A percentile compares a stretch with the other conserved stretches of the same genome.
Evolutionary conservation across 1,284 basidiomycete genomes (phyloP).

Genomic region (Marasmius tenuissimus): DNA sequence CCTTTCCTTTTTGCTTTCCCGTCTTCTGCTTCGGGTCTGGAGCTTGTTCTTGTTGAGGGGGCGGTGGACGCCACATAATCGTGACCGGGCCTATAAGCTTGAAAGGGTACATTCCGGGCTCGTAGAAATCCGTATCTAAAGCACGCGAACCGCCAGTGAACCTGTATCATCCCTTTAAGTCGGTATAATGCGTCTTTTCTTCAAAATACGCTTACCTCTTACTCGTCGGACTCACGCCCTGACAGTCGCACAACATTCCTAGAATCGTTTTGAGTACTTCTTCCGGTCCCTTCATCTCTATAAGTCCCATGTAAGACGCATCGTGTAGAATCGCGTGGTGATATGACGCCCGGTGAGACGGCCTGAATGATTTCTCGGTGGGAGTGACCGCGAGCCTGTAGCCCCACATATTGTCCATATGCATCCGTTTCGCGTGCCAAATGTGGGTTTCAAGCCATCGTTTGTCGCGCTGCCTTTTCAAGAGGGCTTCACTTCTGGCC

Average conservation of each 20-base stretch:
- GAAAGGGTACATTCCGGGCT: conserved; percentile 63
- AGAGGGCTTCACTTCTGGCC: conserved; percentile 52
- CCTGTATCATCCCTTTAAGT: conserved; percentile 32
- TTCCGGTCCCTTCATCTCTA: conserved; percentile 72
- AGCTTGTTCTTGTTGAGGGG: conserved; percentile 8
- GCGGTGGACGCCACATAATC: conserved; percentile 67
- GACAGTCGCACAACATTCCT: conserved; percentile 61
- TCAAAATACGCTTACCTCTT: conserved; percentile 43
- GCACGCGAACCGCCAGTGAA: conserved; percentile 56
- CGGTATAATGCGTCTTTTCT: neutral
- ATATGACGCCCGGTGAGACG: conserved; percentile 83
- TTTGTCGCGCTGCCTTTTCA: conserved; percentile 76
- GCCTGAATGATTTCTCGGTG: conserved; percentile 86
- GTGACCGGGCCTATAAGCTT: conserved; percentile 70
- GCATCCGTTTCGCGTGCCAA: conserved; percentile 94
- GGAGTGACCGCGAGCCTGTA: conserved; percentile 82
- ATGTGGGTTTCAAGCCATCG: conserved; percentile 91
- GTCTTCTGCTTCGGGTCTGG: conserved; percentile 7
- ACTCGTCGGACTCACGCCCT: conserved; percentile 54
- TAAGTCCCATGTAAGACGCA: conserved; percentile 76
- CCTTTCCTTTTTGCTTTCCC: conserved; percentile 7
- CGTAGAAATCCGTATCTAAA: conserved; percentile 65
- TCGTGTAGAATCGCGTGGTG: conserved; percentile 87
- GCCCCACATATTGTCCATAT: conserved; percentile 90
- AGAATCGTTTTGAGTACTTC: conserved; percentile 53